Evolutionary conservation across 148 eudicot genomes (phyloP).

Genomic region (Camellia granthamiana): DNA sequence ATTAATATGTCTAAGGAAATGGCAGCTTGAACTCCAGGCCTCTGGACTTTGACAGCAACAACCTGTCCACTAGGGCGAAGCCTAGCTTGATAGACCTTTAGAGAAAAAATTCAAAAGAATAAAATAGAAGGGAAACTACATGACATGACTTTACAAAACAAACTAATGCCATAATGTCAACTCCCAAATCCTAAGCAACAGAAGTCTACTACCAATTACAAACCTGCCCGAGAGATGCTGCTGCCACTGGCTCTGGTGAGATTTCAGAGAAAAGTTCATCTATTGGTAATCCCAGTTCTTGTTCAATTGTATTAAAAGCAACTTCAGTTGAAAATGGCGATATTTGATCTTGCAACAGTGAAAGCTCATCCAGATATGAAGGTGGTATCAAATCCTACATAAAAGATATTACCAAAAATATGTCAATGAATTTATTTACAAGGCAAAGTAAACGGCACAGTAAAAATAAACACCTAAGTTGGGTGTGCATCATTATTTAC

Average conservation of each 20-base stretch:
- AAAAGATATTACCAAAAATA: not conserved
- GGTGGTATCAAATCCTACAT: conserved; percentile 91
- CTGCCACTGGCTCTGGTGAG: conserved; percentile 86
- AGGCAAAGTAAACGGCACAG: not conserved
- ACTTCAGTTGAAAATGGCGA: conserved; percentile 74
- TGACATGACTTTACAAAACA: not conserved
- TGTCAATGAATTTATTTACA: not conserved
- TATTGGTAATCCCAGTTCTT: conserved; percentile 70
- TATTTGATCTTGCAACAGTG: conserved; percentile 86
- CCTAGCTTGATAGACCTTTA: conserved; percentile 88
- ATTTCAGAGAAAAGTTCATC: conserved; percentile 80
- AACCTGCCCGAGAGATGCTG: conserved; percentile 99
- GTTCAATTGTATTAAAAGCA: conserved; percentile 84
- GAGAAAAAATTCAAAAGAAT: not conserved
- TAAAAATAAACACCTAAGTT: not conserved
- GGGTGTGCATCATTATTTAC: not conserved
- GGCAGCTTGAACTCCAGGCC: conserved; percentile 97
- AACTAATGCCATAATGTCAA: conserved; percentile 3
- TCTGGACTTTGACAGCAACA: conserved; percentile 94
- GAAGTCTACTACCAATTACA: conserved; percentile 1
- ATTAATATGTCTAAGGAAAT: conserved; percentile 86
- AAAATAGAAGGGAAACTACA: too few species aligned
- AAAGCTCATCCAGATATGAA: conserved; percentile 75
- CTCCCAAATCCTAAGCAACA: not conserved
- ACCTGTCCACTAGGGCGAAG: conserved; percentile 59